These are phyloP conservation scores for Globisporangium alternatum DNA, from an alignment of 352 stramenopile species.

Conservation along the genomic window DNA sequence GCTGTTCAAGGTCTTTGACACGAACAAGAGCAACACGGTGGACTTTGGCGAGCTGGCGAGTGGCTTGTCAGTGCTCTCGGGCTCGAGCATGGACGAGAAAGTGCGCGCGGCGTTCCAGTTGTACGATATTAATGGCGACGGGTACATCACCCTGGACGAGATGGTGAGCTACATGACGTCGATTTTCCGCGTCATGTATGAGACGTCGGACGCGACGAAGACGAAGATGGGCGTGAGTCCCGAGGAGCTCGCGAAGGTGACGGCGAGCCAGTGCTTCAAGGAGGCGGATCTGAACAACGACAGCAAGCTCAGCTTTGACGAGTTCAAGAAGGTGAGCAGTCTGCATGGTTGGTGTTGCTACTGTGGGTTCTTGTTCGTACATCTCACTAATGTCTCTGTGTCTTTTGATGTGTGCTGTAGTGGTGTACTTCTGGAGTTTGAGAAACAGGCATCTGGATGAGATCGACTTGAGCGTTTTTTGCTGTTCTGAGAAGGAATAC, in stretches of 20 bases:
- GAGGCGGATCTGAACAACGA: constrained; percentile 82
- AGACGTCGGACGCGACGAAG: constrained; percentile 76
- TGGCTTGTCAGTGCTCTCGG: constrained; percentile 79
- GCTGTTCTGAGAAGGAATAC: constrained; percentile 5
- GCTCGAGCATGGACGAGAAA: constrained; percentile 86
- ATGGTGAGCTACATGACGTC: constrained; percentile 89
- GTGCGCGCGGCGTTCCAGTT: constrained; percentile 82
- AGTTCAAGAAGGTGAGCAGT: constrained; percentile 87
- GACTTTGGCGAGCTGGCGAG: constrained; percentile 86
- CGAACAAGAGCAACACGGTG: constrained; percentile 81
- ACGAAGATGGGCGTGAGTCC: constrained; percentile 71
- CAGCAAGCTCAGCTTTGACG: constrained; percentile 84
- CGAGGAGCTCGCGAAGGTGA: constrained; percentile 77
- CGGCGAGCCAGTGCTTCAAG: constrained; percentile 82
- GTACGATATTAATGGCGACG: constrained; percentile 84
- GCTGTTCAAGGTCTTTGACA: constrained; percentile 85
- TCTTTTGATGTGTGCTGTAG: constrained; percentile 9
- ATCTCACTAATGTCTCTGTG: neutral
- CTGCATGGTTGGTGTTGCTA: neutral
- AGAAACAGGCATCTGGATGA: neutral
- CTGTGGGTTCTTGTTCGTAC: neutral
- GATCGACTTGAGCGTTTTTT: constrained; percentile 9
- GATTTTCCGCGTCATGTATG: constrained; percentile 90
- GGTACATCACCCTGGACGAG: constrained; percentile 83
- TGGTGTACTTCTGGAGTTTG: constrained; percentile 22